Evolutionary conservation across 2,329 filamentous ascomycete genomes (phyloP).

Genomic region (Hypoxylon sp.): DNA sequence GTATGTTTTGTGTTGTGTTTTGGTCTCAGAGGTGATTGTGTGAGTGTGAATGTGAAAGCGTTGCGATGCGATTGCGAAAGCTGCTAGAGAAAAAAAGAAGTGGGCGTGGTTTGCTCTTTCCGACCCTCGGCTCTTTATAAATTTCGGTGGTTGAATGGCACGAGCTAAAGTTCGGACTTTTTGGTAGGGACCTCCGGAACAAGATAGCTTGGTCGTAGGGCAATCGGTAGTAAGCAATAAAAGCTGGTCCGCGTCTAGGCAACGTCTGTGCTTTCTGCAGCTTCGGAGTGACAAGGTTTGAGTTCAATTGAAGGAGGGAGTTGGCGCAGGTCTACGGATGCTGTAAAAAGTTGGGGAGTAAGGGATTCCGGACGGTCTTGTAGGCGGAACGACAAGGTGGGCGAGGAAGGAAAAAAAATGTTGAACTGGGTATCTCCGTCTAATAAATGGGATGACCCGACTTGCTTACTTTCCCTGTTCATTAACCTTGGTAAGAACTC

Average conservation of each 20-base stretch:
- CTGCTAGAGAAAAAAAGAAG: neutral
- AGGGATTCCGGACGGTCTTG: neutral
- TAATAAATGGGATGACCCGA: too few species aligned
- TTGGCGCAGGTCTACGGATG: neutral
- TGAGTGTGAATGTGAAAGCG: neutral
- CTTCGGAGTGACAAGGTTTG: neutral
- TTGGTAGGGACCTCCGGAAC: constrained; percentile 23
- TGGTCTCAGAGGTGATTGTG: neutral
- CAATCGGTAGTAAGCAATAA: constrained; percentile 17
- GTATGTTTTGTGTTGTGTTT: neutral
- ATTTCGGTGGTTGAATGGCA: constrained; percentile 7
- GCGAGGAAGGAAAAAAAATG: neutral
- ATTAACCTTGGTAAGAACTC: too few species aligned
- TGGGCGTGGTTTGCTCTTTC: neutral
- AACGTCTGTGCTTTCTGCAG: neutral
- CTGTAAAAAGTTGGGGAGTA: neutral
- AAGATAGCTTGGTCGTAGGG: neutral
- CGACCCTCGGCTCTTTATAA: constrained; percentile 25
- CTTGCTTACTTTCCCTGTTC: too few species aligned
- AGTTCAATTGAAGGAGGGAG: neutral
- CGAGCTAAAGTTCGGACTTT: constrained; percentile 24
- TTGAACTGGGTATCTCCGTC: neutral
- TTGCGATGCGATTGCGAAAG: neutral
- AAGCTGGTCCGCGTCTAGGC: neutral
- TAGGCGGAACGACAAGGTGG: neutral